A percentile compares a stretch with the other conserved stretches of the same genome.
phyloP scores from a whole-genome alignment of 495 filamentous ascomycete species.

The Acidiella bohemica region DNA sequence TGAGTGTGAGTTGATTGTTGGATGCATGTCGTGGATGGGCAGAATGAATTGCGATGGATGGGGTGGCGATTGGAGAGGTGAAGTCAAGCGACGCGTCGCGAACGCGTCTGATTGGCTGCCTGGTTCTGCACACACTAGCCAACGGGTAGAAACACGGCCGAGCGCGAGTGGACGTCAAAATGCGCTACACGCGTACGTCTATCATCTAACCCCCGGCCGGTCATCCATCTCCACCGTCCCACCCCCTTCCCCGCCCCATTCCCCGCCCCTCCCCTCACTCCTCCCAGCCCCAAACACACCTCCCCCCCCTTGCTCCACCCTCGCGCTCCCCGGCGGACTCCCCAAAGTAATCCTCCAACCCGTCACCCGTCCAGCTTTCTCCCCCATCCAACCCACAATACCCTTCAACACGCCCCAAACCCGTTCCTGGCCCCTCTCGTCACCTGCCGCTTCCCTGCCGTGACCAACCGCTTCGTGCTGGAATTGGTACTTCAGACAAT shows the following conservation, averaged over 20 bases:
- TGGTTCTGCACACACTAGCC: too few species aligned
- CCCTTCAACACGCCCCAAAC: conserved; percentile 24
- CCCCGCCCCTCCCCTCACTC: too few species aligned
- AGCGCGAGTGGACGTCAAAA: background rate
- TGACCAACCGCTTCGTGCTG: conserved; percentile 86
- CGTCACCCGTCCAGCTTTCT: conserved; percentile 9
- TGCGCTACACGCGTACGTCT: conserved; percentile 1
- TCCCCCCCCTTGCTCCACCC: background rate
- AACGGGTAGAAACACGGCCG: too few species aligned
- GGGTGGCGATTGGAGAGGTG: background rate
- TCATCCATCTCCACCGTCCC: conserved; percentile 16
- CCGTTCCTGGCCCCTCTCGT: conserved; percentile 21
- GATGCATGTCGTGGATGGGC: too few species aligned
- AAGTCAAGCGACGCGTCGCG: background rate
- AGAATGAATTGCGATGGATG: too few species aligned
- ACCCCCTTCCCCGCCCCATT: background rate
- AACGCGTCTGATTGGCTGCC: background rate
- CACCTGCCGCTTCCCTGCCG: conserved; percentile 36
- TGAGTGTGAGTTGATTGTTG: background rate
- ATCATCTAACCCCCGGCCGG: conserved; percentile 7
- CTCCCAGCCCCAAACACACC: background rate
- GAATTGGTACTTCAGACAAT: conserved; percentile 96
- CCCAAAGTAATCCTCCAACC: conserved; percentile 14
- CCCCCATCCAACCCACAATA: conserved; percentile 21
- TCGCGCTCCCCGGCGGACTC: background rate